Evolutionary conservation across 2,329 filamentous ascomycete species (phyloP).

Genomic region (Aspergillus chevalieri): DNA sequence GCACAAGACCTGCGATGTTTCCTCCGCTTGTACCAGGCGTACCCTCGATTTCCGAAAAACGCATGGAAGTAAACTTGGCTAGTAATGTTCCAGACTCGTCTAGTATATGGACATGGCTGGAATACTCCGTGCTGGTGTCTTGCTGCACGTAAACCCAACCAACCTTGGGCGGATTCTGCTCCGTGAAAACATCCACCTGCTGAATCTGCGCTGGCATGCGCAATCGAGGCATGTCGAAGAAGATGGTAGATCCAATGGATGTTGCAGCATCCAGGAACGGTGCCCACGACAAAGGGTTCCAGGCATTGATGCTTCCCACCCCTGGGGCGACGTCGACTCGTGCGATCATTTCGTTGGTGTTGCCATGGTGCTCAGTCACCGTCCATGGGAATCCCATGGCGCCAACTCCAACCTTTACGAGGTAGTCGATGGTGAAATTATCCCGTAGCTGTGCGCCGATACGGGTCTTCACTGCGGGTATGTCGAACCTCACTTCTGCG

Average conservation of each 20-base stretch:
- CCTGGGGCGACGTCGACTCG: slow-evolving; percentile 31
- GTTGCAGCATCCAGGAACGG: slow-evolving; percentile 39
- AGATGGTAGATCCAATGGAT: slow-evolving; percentile 38
- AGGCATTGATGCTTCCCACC: slow-evolving; percentile 5
- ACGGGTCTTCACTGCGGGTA: slow-evolving; percentile 16
- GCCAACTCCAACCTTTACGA: slow-evolving; percentile 35
- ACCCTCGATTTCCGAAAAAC: slow-evolving; percentile 38
- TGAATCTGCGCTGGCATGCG: slow-evolving; percentile 33
- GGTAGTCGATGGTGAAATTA: slow-evolving; percentile 35
- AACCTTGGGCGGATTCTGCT: slow-evolving; percentile 23
- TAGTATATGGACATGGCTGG: slow-evolving; percentile 24
- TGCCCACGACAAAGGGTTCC: slow-evolving; percentile 32
- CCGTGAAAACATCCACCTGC: slow-evolving; percentile 19
- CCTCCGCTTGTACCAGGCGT: slow-evolving; percentile 13
- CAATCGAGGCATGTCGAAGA: slow-evolving; percentile 29
- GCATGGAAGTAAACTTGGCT: slow-evolving; percentile 29
- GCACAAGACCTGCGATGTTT: slow-evolving; percentile 27
- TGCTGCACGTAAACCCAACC: slow-evolving; percentile 31
- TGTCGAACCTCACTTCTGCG: slow-evolving; percentile 7
- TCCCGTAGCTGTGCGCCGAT: slow-evolving; percentile 21
- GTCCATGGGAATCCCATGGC: slow-evolving; percentile 40
- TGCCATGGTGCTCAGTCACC: slow-evolving; percentile 35
- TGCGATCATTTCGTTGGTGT: slow-evolving; percentile 37
- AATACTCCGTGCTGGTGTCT: slow-evolving; percentile 11
- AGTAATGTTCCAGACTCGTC: slow-evolving; percentile 25